Evolutionary conservation across 176 grass and related monocot species (phyloP).

Genomic region (Eleusine indica): DNA sequence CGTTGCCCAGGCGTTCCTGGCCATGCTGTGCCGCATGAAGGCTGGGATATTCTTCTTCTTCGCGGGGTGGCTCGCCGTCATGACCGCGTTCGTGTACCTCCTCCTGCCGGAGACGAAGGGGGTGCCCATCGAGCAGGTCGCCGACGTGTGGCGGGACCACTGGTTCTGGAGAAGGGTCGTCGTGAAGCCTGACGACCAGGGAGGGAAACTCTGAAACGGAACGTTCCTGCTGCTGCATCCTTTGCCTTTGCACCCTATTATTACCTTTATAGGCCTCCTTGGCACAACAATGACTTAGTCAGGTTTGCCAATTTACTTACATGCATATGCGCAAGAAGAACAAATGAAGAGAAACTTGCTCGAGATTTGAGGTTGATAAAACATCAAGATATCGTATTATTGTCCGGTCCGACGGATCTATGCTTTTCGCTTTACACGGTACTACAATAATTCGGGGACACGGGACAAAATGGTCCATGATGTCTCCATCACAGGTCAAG

Average conservation of each 20-base stretch:
- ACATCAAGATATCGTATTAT: too few relatives aligned
- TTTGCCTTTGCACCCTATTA: too few relatives aligned
- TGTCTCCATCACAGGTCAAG: background rate
- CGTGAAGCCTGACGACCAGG: background rate
- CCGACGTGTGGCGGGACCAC: conserved; percentile 54
- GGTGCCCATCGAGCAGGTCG: conserved; percentile 67
- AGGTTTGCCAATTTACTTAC: too few relatives aligned
- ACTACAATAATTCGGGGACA: background rate
- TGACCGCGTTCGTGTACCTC: conserved; percentile 62
- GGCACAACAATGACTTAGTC: too few relatives aligned
- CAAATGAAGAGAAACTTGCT: too few relatives aligned
- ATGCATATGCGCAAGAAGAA: too few relatives aligned
- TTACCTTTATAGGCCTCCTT: too few relatives aligned
- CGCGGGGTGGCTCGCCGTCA: conserved; percentile 59
- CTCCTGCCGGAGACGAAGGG: conserved; percentile 68
- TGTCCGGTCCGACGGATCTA: too few relatives aligned
- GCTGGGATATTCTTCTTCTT: conserved; percentile 73
- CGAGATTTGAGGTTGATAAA: too few relatives aligned
- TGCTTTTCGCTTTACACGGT: too few relatives aligned
- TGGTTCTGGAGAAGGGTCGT: conserved; percentile 66
- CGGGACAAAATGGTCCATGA: too few relatives aligned
- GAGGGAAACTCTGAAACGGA: conserved; percentile 22
- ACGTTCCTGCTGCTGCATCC: too few relatives aligned
- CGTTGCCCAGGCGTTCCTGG: conserved; percentile 58
- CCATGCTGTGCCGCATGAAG: conserved; percentile 63